Conservation (phyloP, 257 asterid genomes). For the Forsythia viridissima region DNA sequence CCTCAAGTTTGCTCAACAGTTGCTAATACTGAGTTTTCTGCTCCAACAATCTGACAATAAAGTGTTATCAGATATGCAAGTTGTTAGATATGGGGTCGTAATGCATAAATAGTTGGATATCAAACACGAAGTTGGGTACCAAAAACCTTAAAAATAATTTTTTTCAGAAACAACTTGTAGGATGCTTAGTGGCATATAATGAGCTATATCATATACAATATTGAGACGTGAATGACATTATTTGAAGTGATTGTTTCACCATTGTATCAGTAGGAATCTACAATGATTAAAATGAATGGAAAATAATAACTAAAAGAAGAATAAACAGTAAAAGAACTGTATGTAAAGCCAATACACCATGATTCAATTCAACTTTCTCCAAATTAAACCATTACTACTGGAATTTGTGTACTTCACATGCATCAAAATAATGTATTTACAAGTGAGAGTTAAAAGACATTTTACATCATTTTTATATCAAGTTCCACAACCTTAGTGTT, state of each 20-base stretch:
- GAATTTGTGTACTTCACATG: not conserved
- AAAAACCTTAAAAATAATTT: not conserved
- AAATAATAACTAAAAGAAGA: not conserved
- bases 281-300: not conserved
- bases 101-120: not conserved
- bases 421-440: not conserved
- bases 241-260: not conserved
- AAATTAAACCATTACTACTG: too few species aligned
- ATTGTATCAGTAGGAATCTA: not conserved
- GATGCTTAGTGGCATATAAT: not conserved
- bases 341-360: not conserved
- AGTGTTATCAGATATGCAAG: conserved; percentile 30
- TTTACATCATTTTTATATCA: not conserved
- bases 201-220: not conserved
- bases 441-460: not conserved
- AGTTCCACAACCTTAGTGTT: not conserved
- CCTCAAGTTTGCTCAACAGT: conserved; percentile 95
- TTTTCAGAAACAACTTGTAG: not conserved
- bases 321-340: not conserved
- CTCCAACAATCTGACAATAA: conserved; percentile 77
- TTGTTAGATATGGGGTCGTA: not conserved
- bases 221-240: not conserved
- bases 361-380: not conserved
- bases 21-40: conserved; percentile 91
- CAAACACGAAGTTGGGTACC: not conserved